Evolutionary conservation across 331 rosid genomes (phyloP).

Genomic region (Saraca asoca): DNA sequence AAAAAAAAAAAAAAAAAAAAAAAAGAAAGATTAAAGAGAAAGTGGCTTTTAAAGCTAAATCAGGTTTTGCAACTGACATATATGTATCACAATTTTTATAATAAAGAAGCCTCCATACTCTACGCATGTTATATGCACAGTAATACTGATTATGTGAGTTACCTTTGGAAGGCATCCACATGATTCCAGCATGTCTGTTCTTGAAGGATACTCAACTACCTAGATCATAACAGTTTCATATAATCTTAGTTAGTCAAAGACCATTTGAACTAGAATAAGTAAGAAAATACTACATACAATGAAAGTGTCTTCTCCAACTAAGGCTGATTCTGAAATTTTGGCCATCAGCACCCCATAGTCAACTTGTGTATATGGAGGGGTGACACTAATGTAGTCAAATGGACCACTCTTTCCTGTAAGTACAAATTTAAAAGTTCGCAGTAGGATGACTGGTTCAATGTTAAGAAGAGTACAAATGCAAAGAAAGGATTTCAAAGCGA

Average conservation of each 20-base stretch:
- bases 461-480: background rate
- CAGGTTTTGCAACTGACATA: background rate
- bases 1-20: no score
- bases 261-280: constrained; percentile 26
- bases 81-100: no score
- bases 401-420: constrained; percentile 60
- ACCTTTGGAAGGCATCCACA: constrained; percentile 88
- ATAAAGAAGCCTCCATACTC: background rate
- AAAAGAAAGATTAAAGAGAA: background rate
- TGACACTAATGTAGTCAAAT: constrained; percentile 92
- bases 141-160: constrained; percentile 35
- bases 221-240: constrained; percentile 34
- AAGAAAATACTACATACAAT: constrained; percentile 54
- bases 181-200: constrained; percentile 87
- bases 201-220: constrained; percentile 89
- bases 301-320: constrained; percentile 78
- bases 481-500: constrained; percentile 21
- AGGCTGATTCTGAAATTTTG: constrained; percentile 71
- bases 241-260: constrained; percentile 24
- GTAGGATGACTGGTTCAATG: background rate
- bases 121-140: constrained; percentile 18
- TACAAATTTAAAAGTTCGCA: background rate
- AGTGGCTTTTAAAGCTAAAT: background rate
- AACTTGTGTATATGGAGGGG: constrained; percentile 90
- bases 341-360: constrained; percentile 76